Conservation (phyloP, 306 rosid genomes). For the Acacia melanoxylon region DNA sequence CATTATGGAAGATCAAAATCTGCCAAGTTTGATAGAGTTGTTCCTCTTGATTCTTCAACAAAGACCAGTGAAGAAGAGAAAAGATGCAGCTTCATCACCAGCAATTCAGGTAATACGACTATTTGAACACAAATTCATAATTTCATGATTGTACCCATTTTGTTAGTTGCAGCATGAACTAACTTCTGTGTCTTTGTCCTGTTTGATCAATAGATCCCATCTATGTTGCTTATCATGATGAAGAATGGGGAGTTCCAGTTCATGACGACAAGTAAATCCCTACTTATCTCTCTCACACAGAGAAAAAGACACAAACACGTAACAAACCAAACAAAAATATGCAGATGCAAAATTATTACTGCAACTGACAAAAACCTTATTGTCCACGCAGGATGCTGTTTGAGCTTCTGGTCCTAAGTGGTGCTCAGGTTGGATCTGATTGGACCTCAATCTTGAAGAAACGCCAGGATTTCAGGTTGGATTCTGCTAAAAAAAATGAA, state of each 20-base stretch:
- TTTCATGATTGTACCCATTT: not conserved
- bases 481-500: not conserved
- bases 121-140: not conserved
- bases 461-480: constrained; percentile 80
- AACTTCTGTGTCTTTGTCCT: constrained; percentile 6
- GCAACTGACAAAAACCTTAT: constrained; percentile 27
- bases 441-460: constrained; percentile 95
- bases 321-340: not conserved
- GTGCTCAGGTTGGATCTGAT: constrained; percentile 98
- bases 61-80: constrained; percentile 59
- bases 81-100: constrained; percentile 91
- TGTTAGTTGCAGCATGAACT: not conserved
- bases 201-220: constrained; percentile 66
- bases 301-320: not conserved
- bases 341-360: constrained; percentile 19
- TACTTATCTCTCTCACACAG: not conserved
- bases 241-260: constrained; percentile 99
- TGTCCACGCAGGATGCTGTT: constrained; percentile 66
- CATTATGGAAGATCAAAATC: constrained; percentile 99
- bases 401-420: constrained; percentile 81
- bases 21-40: constrained; percentile 70
- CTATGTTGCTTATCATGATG: constrained; percentile 96
- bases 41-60: constrained; percentile 53
- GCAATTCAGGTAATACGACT: constrained; percentile 77
- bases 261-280: constrained; percentile 90